Conservation (phyloP, 306 rosid genomes). For the Abrus pulchellus region DNA sequence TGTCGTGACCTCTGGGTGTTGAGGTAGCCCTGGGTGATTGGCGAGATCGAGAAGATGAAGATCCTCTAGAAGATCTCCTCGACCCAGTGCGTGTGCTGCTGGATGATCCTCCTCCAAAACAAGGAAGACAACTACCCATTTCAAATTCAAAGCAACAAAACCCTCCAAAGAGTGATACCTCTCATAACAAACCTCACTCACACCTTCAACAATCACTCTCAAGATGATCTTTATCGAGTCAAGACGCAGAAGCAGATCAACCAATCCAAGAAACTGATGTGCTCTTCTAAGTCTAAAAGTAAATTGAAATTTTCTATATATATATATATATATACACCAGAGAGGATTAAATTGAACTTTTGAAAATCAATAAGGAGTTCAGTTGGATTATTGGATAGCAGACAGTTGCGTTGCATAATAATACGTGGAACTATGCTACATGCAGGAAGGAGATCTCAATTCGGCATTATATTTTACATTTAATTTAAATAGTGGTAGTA, state of each 20-base stretch:
- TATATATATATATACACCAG: not conserved
- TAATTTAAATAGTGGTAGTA: too few relatives aligned
- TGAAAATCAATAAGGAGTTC: not conserved
- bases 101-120: constrained; percentile 72
- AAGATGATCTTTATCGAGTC: constrained; percentile 47
- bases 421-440: not conserved
- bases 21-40: constrained; percentile 59
- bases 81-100: constrained; percentile 56
- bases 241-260: constrained; percentile 75
- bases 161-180: not conserved
- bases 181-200: constrained; percentile 41
- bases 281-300: not conserved
- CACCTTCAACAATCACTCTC: not conserved
- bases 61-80: constrained; percentile 60
- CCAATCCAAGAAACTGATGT: constrained; percentile 70
- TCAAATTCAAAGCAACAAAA: constrained; percentile 54
- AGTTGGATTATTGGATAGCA: constrained; percentile 14
- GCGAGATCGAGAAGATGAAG: constrained; percentile 65
- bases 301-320: too few relatives aligned
- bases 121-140: constrained; percentile 89
- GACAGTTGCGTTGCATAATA: too few relatives aligned
- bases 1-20: constrained; percentile 47
- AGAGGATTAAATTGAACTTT: not conserved
- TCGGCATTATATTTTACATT: not conserved
- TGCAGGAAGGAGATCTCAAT: not conserved